These are phyloP conservation scores for Capsicum baccatum DNA, from an alignment of 257 asterid genomes.

Conservation along the genomic window DNA sequence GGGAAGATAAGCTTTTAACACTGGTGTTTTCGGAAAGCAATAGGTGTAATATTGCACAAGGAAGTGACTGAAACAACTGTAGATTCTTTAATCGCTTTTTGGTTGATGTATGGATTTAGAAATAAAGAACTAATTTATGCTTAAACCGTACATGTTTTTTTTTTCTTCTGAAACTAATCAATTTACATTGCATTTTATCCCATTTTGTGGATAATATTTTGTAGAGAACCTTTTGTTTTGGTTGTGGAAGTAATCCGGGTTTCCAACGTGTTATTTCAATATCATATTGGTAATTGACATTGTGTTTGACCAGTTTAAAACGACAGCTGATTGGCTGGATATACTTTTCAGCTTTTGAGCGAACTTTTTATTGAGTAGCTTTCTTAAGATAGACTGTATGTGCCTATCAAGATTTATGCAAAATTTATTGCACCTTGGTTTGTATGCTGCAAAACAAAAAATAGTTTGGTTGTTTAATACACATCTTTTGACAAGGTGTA, in stretches of 20 bases:
- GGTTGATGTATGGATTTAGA: neutral
- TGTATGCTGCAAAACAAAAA: conserved; percentile 4
- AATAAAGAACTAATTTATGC: conserved; percentile 7
- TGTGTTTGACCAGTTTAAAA: neutral
- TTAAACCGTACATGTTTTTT: neutral
- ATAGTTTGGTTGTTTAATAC: neutral
- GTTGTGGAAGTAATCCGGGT: neutral
- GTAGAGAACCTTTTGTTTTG: neutral
- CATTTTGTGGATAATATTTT: neutral
- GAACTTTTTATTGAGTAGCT: neutral
- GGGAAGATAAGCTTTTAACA: neutral
- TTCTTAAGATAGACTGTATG: conserved; percentile 1
- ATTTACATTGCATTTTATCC: neutral
- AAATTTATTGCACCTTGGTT: neutral
- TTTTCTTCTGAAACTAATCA: conserved; percentile 3
- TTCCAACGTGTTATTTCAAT: neutral
- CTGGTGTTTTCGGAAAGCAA: neutral
- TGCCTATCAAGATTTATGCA: neutral
- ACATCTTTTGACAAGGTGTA: conserved; percentile 9
- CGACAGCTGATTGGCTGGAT: neutral
- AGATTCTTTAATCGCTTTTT: neutral
- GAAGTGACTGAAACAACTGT: neutral
- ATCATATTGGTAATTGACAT: neutral
- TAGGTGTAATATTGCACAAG: neutral
- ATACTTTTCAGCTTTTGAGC: neutral